Evolutionary conservation across 1,284 basidiomycete species (phyloP).

Genomic region (Uromyces viciae-fabae): DNA sequence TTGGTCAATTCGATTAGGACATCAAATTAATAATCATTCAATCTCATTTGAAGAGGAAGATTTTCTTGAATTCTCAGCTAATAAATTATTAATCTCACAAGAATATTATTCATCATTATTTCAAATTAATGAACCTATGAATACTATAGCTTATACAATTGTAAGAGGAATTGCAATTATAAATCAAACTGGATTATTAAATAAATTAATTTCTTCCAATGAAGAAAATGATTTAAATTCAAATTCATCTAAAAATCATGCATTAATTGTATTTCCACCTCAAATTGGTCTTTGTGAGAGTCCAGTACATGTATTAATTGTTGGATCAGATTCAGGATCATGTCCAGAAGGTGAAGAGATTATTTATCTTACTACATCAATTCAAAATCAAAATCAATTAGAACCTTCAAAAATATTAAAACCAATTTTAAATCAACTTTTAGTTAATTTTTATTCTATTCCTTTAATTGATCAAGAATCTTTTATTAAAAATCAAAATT

Average conservation of each 20-base stretch:
- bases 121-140: neutral
- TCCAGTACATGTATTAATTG: slow-evolving; percentile 18
- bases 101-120: neutral
- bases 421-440: neutral
- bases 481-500: too few species aligned
- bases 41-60: slow-evolving; percentile 3
- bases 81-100: neutral
- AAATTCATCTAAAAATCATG: neutral
- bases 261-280: slow-evolving; percentile 10
- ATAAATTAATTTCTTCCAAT: neutral
- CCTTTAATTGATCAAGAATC: neutral
- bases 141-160: neutral
- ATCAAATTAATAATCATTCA: neutral
- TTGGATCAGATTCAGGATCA: slow-evolving; percentile 4
- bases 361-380: neutral
- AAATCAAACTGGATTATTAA: neutral
- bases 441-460: neutral
- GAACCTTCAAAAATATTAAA: neutral
- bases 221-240: neutral
- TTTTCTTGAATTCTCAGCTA: neutral
- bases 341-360: slow-evolving; percentile 15
- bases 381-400: neutral
- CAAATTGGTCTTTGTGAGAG: neutral
- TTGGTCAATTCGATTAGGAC: slow-evolving; percentile 13
- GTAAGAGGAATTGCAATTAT: neutral